phyloP scores from a whole-genome alignment of 495 filamentous ascomycete species.

The Daldinia concentrica region DNA sequence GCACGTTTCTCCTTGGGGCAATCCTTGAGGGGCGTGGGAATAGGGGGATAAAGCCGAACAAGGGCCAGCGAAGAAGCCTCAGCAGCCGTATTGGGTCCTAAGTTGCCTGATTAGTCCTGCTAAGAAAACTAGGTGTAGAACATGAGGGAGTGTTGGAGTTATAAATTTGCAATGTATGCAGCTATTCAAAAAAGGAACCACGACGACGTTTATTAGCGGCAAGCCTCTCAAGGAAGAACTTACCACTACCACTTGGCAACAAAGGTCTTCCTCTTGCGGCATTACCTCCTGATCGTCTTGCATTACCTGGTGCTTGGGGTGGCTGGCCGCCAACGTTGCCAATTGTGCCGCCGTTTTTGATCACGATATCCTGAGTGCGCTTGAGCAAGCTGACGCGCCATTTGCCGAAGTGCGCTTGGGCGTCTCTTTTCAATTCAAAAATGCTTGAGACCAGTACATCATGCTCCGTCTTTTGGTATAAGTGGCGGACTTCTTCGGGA shows the following conservation, averaged over 20 bases:
- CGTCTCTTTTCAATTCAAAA: slow-evolving; percentile 56
- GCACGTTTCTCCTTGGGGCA: slow-evolving; percentile 56
- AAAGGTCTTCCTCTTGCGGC: slow-evolving; percentile 37
- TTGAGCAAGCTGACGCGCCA: slow-evolving; percentile 53
- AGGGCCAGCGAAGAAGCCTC: slow-evolving; percentile 52
- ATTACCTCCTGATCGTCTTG: slow-evolving; percentile 31
- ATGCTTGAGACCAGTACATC: slow-evolving; percentile 47
- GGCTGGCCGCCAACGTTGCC: slow-evolving; percentile 36
- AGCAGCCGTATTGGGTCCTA: slow-evolving; percentile 45
- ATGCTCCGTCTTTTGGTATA: slow-evolving; percentile 37
- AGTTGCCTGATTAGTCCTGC: slow-evolving; percentile 22
- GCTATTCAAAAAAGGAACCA: background rate
- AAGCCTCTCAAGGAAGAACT: slow-evolving; percentile 39
- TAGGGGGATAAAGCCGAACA: slow-evolving; percentile 56
- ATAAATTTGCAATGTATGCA: background rate
- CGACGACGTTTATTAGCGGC: slow-evolving; percentile 21
- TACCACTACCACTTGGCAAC: slow-evolving; percentile 44
- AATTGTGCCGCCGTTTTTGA: slow-evolving; percentile 44
- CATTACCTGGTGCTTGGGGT: slow-evolving; percentile 37
- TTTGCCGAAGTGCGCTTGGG: slow-evolving; percentile 53
- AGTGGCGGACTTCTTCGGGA: slow-evolving; percentile 19
- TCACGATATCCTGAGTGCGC: slow-evolving; percentile 54
- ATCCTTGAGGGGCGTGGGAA: slow-evolving; percentile 52
- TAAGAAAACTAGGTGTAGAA: background rate
- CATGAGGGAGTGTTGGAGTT: background rate